Base-by-base conservation (phyloP, 225 moss, liverwort and hornwort genomes). In the Asterella californica region DNA sequence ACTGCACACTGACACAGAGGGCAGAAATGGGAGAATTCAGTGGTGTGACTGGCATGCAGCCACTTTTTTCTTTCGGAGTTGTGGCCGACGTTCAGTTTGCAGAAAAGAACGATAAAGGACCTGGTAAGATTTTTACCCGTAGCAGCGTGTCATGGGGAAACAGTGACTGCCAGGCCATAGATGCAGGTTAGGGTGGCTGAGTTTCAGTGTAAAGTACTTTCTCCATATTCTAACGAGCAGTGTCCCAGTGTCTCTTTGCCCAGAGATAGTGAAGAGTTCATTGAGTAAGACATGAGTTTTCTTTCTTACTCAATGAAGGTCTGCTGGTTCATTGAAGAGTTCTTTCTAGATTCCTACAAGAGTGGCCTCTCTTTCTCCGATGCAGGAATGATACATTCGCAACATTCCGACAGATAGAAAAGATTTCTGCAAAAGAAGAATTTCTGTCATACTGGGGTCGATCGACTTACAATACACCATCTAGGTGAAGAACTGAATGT, bases 31-130 rank as follows among this genome's bases (percentile, higher is more conserved):
- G 29, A 47, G 76, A 72, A 55, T 49, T 9, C n/a, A 37, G 48
- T 47, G 47, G 22, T 21, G 47, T 45, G 22, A 37, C 18, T 33
- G 52, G 48, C 27, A 72, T 52, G 74, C 61, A 89, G 32, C 85
- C 85, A 21, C 79, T 89, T 27, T 89, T 90, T 71, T 89, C 89
- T 15, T 90, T 90, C 69, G 90, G 90, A 74, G 70, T 89, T 10
- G 66, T 90, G 15, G 90, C 90, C 15, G 90, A 90, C 78, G 68
- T 90, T 81, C 90, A 90, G 47, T 89, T 89, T 62, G 90, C 72
- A 15, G 90, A 90, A 65, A 86, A 87, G 53, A 85, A 90, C 65
- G 74, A 85, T 33, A 25, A 8, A 34, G 80, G 70, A 15, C 75
- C 77, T 19, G 82, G 85, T 85, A 54, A 21, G 84, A 60, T 46